A percentile compares a stretch with the other conserved stretches of the same genome.
phyloP scores from a whole-genome alignment of 495 filamentous ascomycete species.

The Aspergillus heteromorphus region DNA sequence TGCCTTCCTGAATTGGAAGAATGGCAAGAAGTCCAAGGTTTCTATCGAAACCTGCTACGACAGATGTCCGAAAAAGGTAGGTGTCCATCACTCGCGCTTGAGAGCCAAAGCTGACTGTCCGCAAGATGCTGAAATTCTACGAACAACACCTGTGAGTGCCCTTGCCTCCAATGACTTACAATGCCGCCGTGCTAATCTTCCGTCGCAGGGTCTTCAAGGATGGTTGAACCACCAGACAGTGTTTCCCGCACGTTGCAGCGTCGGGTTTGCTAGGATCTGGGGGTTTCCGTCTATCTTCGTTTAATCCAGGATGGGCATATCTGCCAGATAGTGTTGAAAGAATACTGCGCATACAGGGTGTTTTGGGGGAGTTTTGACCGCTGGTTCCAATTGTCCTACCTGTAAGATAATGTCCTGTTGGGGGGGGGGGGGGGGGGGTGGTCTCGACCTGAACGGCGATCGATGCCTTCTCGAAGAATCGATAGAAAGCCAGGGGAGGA shows the following conservation, averaged over 20 bases:
- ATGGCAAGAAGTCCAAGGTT: conserved; percentile 38
- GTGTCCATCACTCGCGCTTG: not conserved
- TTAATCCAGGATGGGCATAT: not conserved
- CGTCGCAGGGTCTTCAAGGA: conserved; percentile 30
- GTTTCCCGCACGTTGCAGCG: not conserved
- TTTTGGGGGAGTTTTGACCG: conserved; percentile 5
- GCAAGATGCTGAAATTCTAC: conserved; percentile 44
- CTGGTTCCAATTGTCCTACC: not conserved
- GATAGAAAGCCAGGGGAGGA: not conserved
- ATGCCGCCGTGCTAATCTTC: conserved; percentile 17
- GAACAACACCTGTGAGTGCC: conserved; percentile 40
- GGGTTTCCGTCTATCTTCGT: not conserved
- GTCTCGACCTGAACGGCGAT: not conserved
- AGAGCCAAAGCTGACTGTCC: conserved; percentile 11
- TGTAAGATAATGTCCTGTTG: conserved; percentile 9
- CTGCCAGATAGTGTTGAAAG: not conserved
- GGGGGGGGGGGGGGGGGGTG: conserved; percentile 3
- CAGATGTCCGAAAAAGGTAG: conserved; percentile 34
- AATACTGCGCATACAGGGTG: conserved; percentile 7
- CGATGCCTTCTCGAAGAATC: not conserved
- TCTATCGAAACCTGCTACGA: conserved; percentile 37
- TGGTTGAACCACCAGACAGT: not conserved
- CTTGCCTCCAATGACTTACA: not conserved
- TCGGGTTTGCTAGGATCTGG: not conserved
- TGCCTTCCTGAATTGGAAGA: conserved; percentile 54